Conservation (phyloP, 768 basidiomycete genomes). For the Naganishia antarctica region DNA sequence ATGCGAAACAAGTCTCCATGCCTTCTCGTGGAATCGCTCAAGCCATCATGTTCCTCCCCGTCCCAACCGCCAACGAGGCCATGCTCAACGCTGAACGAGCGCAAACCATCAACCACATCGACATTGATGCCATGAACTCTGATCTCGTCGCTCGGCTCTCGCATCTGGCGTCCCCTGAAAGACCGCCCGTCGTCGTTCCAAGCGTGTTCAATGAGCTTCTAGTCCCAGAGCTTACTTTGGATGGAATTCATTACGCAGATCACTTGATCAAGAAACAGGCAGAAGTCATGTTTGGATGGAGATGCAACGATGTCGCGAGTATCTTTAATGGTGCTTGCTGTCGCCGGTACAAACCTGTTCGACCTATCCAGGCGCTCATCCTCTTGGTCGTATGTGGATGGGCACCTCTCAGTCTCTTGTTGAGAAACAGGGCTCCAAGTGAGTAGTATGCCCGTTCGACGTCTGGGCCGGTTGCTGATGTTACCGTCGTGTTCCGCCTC, state of each 20-base stretch:
- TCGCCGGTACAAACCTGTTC: slow-evolving; percentile 66
- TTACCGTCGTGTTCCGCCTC: neutral
- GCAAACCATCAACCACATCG: slow-evolving; percentile 65
- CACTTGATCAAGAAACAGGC: slow-evolving; percentile 64
- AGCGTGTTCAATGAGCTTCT: slow-evolving; percentile 76
- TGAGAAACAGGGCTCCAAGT: slow-evolving; percentile 21
- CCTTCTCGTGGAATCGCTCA: slow-evolving; percentile 59
- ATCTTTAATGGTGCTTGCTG: slow-evolving; percentile 58
- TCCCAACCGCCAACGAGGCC: slow-evolving; percentile 64
- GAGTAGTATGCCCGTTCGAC: neutral
- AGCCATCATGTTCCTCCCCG: slow-evolving; percentile 69
- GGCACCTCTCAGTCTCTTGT: slow-evolving; percentile 53
- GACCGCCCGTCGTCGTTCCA: slow-evolving; percentile 58
- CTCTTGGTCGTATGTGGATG: slow-evolving; percentile 42
- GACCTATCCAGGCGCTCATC: slow-evolving; percentile 45
- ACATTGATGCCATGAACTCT: slow-evolving; percentile 88
- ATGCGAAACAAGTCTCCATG: neutral
- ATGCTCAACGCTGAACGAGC: slow-evolving; percentile 65
- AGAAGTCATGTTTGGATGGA: slow-evolving; percentile 69
- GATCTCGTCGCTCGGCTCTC: slow-evolving; percentile 66
- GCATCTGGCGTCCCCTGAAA: slow-evolving; percentile 12
- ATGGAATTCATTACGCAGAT: slow-evolving; percentile 76
- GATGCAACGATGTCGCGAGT: slow-evolving; percentile 63
- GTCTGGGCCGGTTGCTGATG: neutral
- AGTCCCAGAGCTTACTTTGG: slow-evolving; percentile 66